Evolutionary conservation across 768 basidiomycete genomes (phyloP).

Genomic region (Megacollybia marginata): DNA sequence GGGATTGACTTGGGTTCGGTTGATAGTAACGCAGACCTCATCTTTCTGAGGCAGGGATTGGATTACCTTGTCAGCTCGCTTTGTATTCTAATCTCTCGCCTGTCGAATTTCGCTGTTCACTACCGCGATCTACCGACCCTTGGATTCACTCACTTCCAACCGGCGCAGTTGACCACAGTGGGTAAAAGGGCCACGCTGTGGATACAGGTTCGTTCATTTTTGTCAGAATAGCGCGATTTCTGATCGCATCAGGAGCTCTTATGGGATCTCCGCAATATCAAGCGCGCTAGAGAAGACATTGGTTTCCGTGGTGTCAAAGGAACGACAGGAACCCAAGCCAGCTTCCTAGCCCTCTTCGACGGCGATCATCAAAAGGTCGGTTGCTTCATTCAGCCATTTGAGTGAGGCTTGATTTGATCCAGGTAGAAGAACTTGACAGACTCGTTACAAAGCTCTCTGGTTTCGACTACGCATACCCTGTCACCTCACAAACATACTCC

Average conservation of each 20-base stretch:
- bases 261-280: constrained; percentile 93
- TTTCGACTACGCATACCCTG: constrained; percentile 92
- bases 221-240: neutral
- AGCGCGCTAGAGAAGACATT: constrained; percentile 82
- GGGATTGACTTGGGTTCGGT: constrained; percentile 3
- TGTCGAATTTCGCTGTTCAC: constrained; percentile 76
- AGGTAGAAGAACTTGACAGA: constrained; percentile 65
- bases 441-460: constrained; percentile 88
- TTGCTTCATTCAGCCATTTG: neutral
- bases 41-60: constrained; percentile 87
- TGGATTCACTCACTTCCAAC: constrained; percentile 98
- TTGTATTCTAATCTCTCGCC: constrained; percentile 83
- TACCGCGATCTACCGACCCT: constrained; percentile 88
- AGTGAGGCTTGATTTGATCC: constrained; percentile 18
- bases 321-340: constrained; percentile 98
- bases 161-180: constrained; percentile 96
- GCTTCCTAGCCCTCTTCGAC: constrained; percentile 89
- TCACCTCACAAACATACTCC: constrained; percentile 98
- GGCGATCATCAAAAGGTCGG: constrained; percentile 84
- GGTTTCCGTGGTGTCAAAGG: constrained; percentile 99
- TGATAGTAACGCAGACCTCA: constrained; percentile 91
- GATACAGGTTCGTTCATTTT: constrained; percentile 64
- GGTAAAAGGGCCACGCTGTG: constrained; percentile 95
- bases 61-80: constrained; percentile 81
- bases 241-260: constrained; percentile 61